A percentile compares a stretch with the other conserved stretches of the same genome.
Conservation (phyloP, 352 stramenopile genomes). For the Globisporangium canariense region DNA sequence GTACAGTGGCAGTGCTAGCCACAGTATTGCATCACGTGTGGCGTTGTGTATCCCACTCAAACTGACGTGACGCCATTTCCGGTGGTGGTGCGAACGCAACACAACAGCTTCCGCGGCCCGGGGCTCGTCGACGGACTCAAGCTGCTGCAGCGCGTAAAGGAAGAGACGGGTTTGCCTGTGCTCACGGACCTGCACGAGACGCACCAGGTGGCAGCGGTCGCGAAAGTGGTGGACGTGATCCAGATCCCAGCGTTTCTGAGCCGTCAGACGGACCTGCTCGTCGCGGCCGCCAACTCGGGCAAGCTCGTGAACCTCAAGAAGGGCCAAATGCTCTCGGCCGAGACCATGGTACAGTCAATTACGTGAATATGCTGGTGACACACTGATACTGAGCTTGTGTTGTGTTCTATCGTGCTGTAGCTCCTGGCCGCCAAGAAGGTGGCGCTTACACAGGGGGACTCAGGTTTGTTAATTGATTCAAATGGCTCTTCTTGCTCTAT, state of each 20-base stretch:
- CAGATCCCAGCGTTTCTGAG: constrained; percentile 89
- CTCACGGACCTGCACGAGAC: constrained; percentile 88
- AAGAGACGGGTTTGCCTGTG: constrained; percentile 65
- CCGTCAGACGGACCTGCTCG: constrained; percentile 85
- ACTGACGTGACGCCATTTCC: background rate
- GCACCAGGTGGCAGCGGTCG: constrained; percentile 65
- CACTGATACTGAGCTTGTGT: background rate
- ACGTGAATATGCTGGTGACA: background rate
- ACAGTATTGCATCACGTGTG: background rate
- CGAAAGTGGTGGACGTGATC: constrained; percentile 72
- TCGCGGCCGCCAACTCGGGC: constrained; percentile 68
- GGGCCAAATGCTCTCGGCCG: constrained; percentile 81
- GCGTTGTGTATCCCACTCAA: background rate
- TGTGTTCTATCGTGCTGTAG: constrained; percentile 22
- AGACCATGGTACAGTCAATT: constrained; percentile 60
- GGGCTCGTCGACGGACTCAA: constrained; percentile 65
- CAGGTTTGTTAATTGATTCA: constrained; percentile 19
- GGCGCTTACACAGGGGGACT: constrained; percentile 48
- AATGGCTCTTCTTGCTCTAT: background rate
- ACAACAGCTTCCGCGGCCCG: constrained; percentile 64
- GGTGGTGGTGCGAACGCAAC: constrained; percentile 1
- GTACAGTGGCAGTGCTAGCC: constrained; percentile 5
- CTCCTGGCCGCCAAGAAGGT: constrained; percentile 76
- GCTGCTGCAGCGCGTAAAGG: constrained; percentile 73
- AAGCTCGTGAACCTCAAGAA: constrained; percentile 88